Conservation (phyloP, 1,139 yeast genomes). For the Protomyces arabidopsidicola region DNA sequence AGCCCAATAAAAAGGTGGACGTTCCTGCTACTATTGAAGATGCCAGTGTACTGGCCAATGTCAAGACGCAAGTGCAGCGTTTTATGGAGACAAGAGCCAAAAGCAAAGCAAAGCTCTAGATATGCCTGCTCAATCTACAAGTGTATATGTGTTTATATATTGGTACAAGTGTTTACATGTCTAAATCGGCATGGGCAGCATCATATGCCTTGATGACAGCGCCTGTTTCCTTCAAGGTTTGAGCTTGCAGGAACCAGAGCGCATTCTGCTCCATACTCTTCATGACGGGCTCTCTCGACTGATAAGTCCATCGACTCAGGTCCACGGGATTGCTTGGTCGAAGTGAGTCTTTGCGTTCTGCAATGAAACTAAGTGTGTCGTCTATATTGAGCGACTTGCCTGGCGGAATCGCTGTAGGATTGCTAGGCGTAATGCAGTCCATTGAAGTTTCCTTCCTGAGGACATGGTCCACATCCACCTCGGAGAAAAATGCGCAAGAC, state of each 20-base stretch:
- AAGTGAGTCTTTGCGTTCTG: not conserved
- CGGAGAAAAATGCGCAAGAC: constrained; percentile 91
- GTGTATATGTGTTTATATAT: not conserved
- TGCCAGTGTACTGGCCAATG: constrained; percentile 6
- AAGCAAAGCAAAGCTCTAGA: constrained; percentile 9
- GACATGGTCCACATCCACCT: constrained; percentile 84
- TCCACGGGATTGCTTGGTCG: not conserved
- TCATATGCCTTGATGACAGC: not conserved
- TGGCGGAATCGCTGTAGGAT: constrained; percentile 62
- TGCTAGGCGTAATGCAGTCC: constrained; percentile 88
- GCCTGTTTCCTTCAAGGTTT: not conserved
- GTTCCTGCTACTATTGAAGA: constrained; percentile 25
- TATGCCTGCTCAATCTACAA: not conserved
- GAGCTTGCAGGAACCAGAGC: not conserved
- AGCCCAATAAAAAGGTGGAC: constrained; percentile 8
- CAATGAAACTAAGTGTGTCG: constrained; percentile 45
- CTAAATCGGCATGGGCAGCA: not conserved
- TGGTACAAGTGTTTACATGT: not conserved
- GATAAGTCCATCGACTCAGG: not conserved
- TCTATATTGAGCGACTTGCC: constrained; percentile 72
- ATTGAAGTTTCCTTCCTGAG: constrained; percentile 82
- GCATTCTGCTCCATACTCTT: not conserved
- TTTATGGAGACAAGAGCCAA: constrained; percentile 14
- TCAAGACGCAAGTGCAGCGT: constrained; percentile 3
- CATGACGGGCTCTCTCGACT: not conserved